Conservation (phyloP, 345 rosid species). For the Turritis glabra region DNA sequence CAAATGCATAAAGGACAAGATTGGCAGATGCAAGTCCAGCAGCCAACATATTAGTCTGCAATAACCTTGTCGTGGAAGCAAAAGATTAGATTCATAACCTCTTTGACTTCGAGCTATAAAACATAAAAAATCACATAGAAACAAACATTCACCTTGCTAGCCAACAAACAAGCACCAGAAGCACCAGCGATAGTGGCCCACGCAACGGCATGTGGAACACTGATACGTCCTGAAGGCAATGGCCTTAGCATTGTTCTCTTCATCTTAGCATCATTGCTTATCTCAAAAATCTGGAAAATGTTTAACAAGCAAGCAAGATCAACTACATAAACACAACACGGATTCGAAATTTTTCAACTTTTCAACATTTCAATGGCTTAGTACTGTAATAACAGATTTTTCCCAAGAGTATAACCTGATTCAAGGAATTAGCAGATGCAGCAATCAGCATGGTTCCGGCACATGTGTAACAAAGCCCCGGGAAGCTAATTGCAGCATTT, state of each 20-base stretch:
- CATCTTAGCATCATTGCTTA: constrained; percentile 89
- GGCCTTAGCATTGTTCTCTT: constrained; percentile 86
- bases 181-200: constrained; percentile 81
- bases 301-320: neutral
- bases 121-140: neutral
- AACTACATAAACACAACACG: neutral
- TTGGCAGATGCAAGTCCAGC: constrained; percentile 86
- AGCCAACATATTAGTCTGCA: constrained; percentile 93
- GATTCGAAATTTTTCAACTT: neutral
- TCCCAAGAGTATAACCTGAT: constrained; percentile 63
- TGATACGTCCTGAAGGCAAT: constrained; percentile 80
- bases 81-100: constrained; percentile 40
- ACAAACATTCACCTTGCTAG: constrained; percentile 62
- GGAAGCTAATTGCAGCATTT: constrained; percentile 56
- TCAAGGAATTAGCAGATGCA: constrained; percentile 91
- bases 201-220: constrained; percentile 65
- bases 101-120: neutral
- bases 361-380: neutral
- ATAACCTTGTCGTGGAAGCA: constrained; percentile 59
- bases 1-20: constrained; percentile 74
- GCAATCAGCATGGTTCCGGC: constrained; percentile 98
- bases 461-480: constrained; percentile 91
- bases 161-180: constrained; percentile 77
- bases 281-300: constrained; percentile 65
- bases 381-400: neutral